Percentiles rank a stretch among this genome's conserved stretches.
These are phyloP conservation scores for Pugionium cornutum DNA, from an alignment of 345 rosid species.

Conservation along the genomic window DNA sequence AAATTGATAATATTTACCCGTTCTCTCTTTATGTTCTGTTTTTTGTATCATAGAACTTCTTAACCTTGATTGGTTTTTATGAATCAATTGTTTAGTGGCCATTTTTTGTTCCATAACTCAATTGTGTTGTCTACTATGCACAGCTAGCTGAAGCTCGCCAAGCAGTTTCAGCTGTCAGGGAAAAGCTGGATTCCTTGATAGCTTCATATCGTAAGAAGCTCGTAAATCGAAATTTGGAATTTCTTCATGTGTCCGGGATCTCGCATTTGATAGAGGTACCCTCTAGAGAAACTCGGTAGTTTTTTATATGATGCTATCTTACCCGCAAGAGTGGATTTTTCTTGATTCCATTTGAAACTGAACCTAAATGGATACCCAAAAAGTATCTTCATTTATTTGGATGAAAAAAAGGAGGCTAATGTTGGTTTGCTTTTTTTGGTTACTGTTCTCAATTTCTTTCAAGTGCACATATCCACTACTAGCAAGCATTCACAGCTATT, in stretches of 20 bases:
- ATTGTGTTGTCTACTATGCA: constrained; percentile 22
- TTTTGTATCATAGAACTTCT: constrained; percentile 27
- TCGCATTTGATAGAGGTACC: constrained; percentile 46
- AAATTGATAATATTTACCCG: constrained; percentile 2
- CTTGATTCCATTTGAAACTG: constrained; percentile 3
- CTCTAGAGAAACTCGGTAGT: constrained; percentile 14
- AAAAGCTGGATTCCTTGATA: constrained; percentile 44
- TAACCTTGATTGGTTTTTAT: constrained; percentile 10
- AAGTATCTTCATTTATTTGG: not conserved
- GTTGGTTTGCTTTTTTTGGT: constrained; percentile 4
- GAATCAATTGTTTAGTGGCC: not conserved
- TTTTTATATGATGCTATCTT: constrained; percentile 9
- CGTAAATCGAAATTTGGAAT: constrained; percentile 33
- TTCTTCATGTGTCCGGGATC: constrained; percentile 40
- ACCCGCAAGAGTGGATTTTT: constrained; percentile 14
- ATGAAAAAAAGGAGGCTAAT: constrained; percentile 2
- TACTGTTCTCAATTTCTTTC: constrained; percentile 7
- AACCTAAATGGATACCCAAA: constrained; percentile 1
- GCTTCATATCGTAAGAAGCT: constrained; percentile 39
- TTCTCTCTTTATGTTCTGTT: constrained; percentile 14
- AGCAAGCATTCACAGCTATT: constrained; percentile 18
- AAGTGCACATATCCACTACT: not conserved
- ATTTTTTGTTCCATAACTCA: constrained; percentile 10
- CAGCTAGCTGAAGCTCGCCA: constrained; percentile 71
- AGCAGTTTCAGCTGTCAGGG: constrained; percentile 63